Evolutionary conservation across 2,329 filamentous ascomycete genomes (phyloP), one percentile per base, ranked within the genome.

Genomic region (Ceratocystis alfenasii): DNA sequence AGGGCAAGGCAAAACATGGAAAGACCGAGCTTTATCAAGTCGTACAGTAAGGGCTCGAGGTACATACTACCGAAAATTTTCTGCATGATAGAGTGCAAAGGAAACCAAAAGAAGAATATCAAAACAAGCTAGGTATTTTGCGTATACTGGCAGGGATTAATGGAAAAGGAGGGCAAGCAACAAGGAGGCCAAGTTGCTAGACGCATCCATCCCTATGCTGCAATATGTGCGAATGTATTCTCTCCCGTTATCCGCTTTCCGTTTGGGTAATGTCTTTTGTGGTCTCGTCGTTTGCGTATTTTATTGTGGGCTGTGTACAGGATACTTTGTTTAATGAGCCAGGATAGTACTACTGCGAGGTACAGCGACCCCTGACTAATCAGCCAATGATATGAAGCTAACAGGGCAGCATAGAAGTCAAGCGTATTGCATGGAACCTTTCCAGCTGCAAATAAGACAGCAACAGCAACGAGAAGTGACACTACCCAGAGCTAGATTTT

Each of bases 391-490:
- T 22, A 65, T 59, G 33, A n/a, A 28, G 36, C 45, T 48, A 55
- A 60, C 25, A 55, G 25, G 33, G n/a, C 36, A 62, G 41, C 59
- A 46, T 67, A 45, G 66, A 67, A 67, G 53, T 44, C 46, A 59
- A 67, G 30, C 57, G 66, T 48, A 65, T 48, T 67, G 53, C 33
- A 67, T 67, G 59, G 66, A 67, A 67, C 17, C 66, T 46, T 59
- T 59, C 55, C 55, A n/a, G 55, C 25, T 59, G 36, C 28, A 20
- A n/a, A 33, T 36, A 36, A 30, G 25, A 59, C 55, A 59, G 33
- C 28, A 30, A 30, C 33, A 30, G 36, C 12, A 20, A 12, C 7
- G 3, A 36, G 22, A n/a, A 36, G 28, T 36, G 17, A 36, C 55
- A 59, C 55, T 8, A 8, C 28, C 55, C 20, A 60, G 63, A 25